These are phyloP conservation scores for Stentor roeselii DNA, from an alignment of 73 alveolate genomes.

Conservation along the genomic window DNA sequence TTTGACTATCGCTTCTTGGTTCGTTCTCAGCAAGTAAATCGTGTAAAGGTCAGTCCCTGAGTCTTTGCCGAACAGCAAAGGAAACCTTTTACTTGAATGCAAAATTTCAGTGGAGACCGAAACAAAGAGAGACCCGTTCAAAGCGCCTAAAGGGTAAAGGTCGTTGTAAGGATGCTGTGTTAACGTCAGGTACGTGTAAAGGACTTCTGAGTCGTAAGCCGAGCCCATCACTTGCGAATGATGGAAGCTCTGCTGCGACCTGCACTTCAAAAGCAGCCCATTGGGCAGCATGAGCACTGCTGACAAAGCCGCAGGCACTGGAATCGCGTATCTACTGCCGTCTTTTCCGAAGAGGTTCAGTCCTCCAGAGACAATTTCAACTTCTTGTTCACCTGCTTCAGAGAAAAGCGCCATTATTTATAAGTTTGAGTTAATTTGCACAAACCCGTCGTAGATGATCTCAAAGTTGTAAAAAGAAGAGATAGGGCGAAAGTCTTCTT, in stretches of 20 bases:
- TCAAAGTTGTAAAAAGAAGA: too few species aligned
- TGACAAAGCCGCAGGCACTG: constrained; percentile 32
- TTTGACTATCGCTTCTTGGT: not conserved
- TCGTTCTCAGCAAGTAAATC: not conserved
- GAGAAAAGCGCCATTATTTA: constrained; percentile 19
- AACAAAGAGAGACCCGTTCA: not conserved
- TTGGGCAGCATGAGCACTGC: constrained; percentile 44
- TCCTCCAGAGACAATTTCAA: constrained; percentile 22
- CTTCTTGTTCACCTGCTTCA: constrained; percentile 10
- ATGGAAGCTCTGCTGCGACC: constrained; percentile 34
- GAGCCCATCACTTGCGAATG: constrained; percentile 32
- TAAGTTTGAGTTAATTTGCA: not conserved
- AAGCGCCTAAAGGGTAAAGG: constrained; percentile 42
- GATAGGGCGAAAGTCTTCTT: too few species aligned
- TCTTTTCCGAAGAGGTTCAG: constrained; percentile 32
- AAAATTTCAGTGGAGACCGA: not conserved
- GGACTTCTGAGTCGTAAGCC: not conserved
- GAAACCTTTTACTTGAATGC: not conserved
- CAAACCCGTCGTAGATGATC: not conserved
- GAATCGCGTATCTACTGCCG: constrained; percentile 45
- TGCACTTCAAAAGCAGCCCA: constrained; percentile 48
- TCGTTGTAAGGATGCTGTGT: constrained; percentile 61
- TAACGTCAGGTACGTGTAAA: constrained; percentile 48
- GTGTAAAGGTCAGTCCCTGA: not conserved
- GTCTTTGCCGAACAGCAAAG: not conserved